Evolutionary conservation across 1,284 basidiomycete species (phyloP), one percentile per base, ranked within the genome.

Genomic region (Apiotrichum mycotoxinovorans): DNA sequence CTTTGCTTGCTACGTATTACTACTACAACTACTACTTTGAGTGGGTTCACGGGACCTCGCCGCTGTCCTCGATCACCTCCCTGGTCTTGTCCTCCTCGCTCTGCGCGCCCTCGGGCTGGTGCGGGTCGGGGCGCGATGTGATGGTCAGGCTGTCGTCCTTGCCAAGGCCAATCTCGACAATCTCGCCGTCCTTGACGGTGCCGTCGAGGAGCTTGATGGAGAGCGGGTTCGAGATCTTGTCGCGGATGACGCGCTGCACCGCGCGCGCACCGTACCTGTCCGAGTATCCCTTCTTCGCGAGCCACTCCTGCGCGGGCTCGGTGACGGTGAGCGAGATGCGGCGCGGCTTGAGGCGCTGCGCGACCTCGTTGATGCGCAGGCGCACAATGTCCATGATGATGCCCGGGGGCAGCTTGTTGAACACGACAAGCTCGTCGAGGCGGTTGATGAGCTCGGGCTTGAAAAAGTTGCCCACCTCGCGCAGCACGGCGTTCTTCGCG

Each of bases 381-480:
- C 80, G 79, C 33, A 94, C 90, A 35, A 97, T 87, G 52, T 87
- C 77, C 17, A 88, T 78, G 59, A 96, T 89, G 9, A 86, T 85
- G 23, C 78, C 72, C 15, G 82, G 82, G 2, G 88, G 86, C 14
- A 94, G 84, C 68, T 90, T 91, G 80, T 94, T 93, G 80, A 96
- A 95, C 17, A 94, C 87, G 25, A 88, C 79, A 72, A 88, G 87
- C 14, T 89, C 86, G 73, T 95, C 91, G 52, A 95, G 82, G 14
- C 91, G 86, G 73, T 95, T 94, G 56, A 93, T 81, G 1, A 97
- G 82, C 75, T 97, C 93, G 0, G 93, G 93, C 18, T 91, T 86
- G 82, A 94, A 95, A 75, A 86, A 85, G 58, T 85, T 83, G 5
- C 84, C 79, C 0, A 90, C 89, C 33, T 87, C 82, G 56, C 84